Evolutionary conservation across 352 stramenopile species (phyloP).

Genomic region (Blastocystis sp.): DNA sequence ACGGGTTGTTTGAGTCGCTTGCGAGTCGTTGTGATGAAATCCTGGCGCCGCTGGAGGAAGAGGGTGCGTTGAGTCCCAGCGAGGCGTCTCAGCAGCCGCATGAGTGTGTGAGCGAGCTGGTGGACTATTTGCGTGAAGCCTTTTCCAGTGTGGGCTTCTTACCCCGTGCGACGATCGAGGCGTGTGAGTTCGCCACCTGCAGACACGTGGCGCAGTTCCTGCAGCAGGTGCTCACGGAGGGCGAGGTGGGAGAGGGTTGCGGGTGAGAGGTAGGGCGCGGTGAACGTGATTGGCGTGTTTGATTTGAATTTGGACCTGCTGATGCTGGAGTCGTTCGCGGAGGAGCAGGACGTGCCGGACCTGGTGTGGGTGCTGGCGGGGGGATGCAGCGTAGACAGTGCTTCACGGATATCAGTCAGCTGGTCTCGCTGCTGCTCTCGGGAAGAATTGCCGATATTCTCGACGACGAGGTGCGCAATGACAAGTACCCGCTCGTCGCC

Average conservation of each 20-base stretch:
- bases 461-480: slow-evolving; percentile 23
- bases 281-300: slow-evolving; percentile 31
- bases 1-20: slow-evolving; percentile 5
- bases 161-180: neutral
- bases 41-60: neutral
- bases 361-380: neutral
- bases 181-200: slow-evolving; percentile 40
- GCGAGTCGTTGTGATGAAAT: neutral
- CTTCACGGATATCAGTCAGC: slow-evolving; percentile 23
- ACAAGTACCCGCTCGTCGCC: slow-evolving; percentile 18
- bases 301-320: slow-evolving; percentile 54
- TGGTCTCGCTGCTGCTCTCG: slow-evolving; percentile 11
- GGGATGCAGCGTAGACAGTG: slow-evolving; percentile 17
- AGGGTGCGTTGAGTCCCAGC: neutral
- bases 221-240: neutral
- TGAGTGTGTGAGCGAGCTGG: neutral
- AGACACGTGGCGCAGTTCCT: slow-evolving; percentile 41
- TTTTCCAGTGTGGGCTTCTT: neutral
- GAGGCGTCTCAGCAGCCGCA: slow-evolving; percentile 4
- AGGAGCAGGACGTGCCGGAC: slow-evolving; percentile 37
- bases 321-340: neutral
- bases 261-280: neutral
- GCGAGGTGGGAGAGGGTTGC: neutral
- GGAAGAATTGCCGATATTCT: slow-evolving; percentile 27
- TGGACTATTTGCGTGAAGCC: neutral